Conservation (phyloP, 2,329 filamentous ascomycete species). For the Sporothrix inflata region DNA sequence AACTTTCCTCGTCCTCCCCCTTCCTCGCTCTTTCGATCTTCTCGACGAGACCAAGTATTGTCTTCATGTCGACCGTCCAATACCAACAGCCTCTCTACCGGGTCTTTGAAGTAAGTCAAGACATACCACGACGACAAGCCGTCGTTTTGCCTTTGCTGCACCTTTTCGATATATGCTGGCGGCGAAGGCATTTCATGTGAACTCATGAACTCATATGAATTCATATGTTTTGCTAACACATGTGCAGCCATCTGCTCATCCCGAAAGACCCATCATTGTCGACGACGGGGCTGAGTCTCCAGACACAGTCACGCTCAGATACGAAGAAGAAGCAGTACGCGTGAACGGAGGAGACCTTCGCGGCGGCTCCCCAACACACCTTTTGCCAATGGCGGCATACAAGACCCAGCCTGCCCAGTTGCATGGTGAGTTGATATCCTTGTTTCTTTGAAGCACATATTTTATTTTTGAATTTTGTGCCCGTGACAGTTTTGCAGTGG, state of each 20-base stretch:
- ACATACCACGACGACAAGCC: neutral
- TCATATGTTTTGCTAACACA: neutral
- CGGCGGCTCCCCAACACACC: conserved; percentile 60
- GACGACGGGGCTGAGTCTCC: conserved; percentile 62
- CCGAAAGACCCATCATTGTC: conserved; percentile 61
- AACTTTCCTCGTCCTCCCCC: neutral
- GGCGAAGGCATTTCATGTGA: neutral
- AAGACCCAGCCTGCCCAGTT: conserved; percentile 76
- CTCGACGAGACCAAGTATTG: neutral
- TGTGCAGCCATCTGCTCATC: conserved; percentile 54
- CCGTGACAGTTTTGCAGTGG: neutral
- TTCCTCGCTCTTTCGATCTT: neutral
- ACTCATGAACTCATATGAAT: neutral
- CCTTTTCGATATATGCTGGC: neutral
- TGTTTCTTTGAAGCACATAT: neutral
- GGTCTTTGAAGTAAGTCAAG: conserved; percentile 61
- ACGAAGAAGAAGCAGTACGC: conserved; percentile 60
- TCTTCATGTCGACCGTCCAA: conserved; percentile 63
- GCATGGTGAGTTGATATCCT: conserved; percentile 68
- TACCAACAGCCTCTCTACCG: conserved; percentile 60
- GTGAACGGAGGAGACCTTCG: conserved; percentile 54
- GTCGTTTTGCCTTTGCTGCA: neutral
- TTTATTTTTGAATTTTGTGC: neutral
- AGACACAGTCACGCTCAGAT: conserved; percentile 58
- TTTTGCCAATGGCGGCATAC: conserved; percentile 81